Evolutionary conservation across 768 basidiomycete species (phyloP), one percentile per base, ranked within the genome.

Genomic region (Suillus alpinus): DNA sequence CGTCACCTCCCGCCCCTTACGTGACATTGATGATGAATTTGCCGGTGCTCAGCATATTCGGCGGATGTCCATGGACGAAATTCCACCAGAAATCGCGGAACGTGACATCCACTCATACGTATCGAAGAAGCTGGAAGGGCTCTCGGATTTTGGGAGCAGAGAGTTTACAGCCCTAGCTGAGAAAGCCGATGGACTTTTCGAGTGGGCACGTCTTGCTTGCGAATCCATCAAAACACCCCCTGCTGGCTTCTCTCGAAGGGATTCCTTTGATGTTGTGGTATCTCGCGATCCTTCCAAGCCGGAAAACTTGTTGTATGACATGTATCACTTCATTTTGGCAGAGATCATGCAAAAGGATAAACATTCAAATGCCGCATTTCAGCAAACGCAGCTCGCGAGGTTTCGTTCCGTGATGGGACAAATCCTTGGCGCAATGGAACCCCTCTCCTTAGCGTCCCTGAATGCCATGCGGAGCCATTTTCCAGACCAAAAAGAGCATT

Each of bases 181-280:
- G 14, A 61, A 43, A 47, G 59, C 61, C 6, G 61, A 60, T 34
- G 61, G 61, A 12, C 31, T 62, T 32, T 62, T 62, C 14, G 44
- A 56, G 26, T 63, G 62, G 61, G 55, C 53, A 10, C 59, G 53
- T 36, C 41, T 63, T 26, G 62, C 62, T 13, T 63, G 62, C 20
- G 46, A 64, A 13, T 26, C 8, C 32, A 62, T 62, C 51, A 56
- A 34, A 34, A n/a, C 10, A 3, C n/a, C 43, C 20, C 34, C 12
- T 41, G 5, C 60, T 9, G 62, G 62, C 6, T 12, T 18, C 8
- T 50, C 62, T 29, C 3, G 51, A 16, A 18, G n/a, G 1, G 60
- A 62, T 5, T 32, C 40, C 16, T 62, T 62, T 7, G 37, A 63
- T 1, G 55, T 34, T 20, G 23, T 44, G 29, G 49, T 51, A 6